Base-by-base conservation (phyloP, 1,139 yeast species). In the Sugiyamaella japonica region DNA sequence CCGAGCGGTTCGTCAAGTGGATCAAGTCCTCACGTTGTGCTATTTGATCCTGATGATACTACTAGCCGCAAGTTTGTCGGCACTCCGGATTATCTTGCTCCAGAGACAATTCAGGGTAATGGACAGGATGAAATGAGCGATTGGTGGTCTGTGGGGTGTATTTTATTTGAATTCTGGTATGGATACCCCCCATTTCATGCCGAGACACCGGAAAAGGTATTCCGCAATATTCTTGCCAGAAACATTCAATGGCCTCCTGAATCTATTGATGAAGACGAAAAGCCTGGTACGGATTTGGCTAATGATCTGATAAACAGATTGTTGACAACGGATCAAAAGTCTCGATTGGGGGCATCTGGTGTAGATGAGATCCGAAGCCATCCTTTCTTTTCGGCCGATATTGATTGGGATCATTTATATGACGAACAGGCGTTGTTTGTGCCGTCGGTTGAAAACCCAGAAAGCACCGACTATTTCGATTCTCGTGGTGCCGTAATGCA, bases 111-210 rank as follows among this genome's bases (percentile, higher is more conserved):
- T 59, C 76, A 81, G 48, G 98, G 98, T 32, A 77, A 79, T 6
- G 89, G 89, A 0, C 97, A 93, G 68, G 89, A 85, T 59, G 93
- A 85, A 62, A 81, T 86, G 44, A 85, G 95, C 38, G 99, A 95
- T 74, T 95, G 99, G 99, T 95, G 99, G 99, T 89, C 98, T 1
- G 81, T 91, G 45, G 99, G 99, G 0, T 93, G 98, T 71, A 90
- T 95, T 56, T 72, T 91, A 53, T 95, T 93, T 74, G 99, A 95
- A 70, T 86, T 93, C 66, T 72, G 90, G 51, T 88, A 88, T 69
- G 99, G 99, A 0, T 88, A 84, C 66, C 97, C 99, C 0, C 99
- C 99, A 2, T 95, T 95, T 70, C 95, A 89, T 69, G 96, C 89
- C 1, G 76, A 77, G 6, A 78, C 91, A 0, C 96, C 97, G 0